These are phyloP conservation scores for Byssoonygena ceratinophila DNA, from an alignment of 2,329 filamentous ascomycete species.

Conservation along the genomic window DNA sequence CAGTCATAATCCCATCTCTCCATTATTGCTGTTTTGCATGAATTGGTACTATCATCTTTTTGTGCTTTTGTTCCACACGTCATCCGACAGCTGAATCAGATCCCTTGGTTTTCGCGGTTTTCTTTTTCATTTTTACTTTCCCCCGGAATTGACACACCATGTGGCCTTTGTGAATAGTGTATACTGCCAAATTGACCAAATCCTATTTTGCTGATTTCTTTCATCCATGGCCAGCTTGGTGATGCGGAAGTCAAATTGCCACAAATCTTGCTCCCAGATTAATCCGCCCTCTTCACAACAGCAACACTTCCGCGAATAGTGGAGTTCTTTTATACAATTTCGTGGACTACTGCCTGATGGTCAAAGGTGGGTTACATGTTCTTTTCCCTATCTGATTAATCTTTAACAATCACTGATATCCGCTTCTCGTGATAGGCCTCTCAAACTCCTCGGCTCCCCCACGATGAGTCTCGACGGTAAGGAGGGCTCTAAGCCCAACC, in stretches of 20 bases:
- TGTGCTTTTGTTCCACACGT: background rate
- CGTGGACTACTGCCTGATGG: background rate
- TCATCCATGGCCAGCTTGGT: constrained; percentile 10
- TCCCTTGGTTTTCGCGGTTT: too few relatives aligned
- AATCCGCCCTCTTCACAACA: background rate
- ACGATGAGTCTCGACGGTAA: constrained; percentile 15
- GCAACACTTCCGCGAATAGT: background rate
- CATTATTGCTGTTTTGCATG: constrained; percentile 14
- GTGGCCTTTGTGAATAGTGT: too few relatives aligned
- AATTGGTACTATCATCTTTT: background rate
- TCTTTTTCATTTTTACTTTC: too few relatives aligned
- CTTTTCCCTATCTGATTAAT: background rate
- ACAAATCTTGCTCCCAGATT: background rate
- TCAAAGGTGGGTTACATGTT: background rate
- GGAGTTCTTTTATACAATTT: background rate
- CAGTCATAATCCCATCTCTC: background rate
- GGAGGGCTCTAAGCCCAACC: constrained; percentile 7
- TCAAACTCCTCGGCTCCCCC: constrained; percentile 4
- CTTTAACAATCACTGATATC: background rate
- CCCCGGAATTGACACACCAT: too few relatives aligned
- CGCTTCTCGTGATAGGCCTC: background rate
- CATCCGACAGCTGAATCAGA: background rate
- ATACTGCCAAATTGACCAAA: too few relatives aligned
- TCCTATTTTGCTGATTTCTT: background rate
- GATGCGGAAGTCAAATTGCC: constrained; percentile 2